Evolutionary conservation across 2,329 filamentous ascomycete species (phyloP), one percentile per base, ranked within the genome.

Genomic region (Aspergillus sp.): DNA sequence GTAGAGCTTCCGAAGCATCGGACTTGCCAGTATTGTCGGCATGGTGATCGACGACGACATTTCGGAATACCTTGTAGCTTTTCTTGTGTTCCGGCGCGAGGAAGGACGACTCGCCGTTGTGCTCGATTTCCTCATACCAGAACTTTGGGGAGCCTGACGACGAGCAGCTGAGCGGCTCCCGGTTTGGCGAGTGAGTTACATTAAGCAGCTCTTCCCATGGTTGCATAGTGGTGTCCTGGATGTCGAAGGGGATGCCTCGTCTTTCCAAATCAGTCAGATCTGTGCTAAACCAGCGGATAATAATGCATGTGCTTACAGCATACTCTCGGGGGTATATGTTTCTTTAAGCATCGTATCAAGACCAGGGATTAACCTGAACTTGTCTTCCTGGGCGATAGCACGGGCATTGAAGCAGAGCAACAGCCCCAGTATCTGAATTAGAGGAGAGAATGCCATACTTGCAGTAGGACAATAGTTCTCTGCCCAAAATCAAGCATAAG

Each of bases 11-110:
- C 11, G 70, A 66, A 5, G 72, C 65, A 48, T 74, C 69, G 9
- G 51, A 62, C 4, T 57, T 52, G 11, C 71, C 71, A 17, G 72
- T 73, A 37, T 73, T 71, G 41, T 73, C 70, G 4, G 73, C 73
- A 4, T 63, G 62, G 55, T 66, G 73, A 43, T 73, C 69, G 4
- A 63, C 65, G 15, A 75, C 72, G 3, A 72, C 71, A 48, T 75
- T 73, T 6, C 72, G 70, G 37, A 74, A 73, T n/a, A 75, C 71
- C 5, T 59, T 64, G 57, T 74, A 75, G 31, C 65, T 66, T 43
- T 61, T 53, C 35, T 71, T 73, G 24, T 66, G 64, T 1, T 59
- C 46, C 0, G 60, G 56, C 8, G 55, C 50, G 58, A 71, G 49
- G 45, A 67, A 72, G 1, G 69, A 70, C 1, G 69, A 70, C 39